A percentile compares a stretch with the other conserved stretches of the same genome.
Conservation (phyloP, 441 rosid genomes). For the Mallotus repandus region DNA sequence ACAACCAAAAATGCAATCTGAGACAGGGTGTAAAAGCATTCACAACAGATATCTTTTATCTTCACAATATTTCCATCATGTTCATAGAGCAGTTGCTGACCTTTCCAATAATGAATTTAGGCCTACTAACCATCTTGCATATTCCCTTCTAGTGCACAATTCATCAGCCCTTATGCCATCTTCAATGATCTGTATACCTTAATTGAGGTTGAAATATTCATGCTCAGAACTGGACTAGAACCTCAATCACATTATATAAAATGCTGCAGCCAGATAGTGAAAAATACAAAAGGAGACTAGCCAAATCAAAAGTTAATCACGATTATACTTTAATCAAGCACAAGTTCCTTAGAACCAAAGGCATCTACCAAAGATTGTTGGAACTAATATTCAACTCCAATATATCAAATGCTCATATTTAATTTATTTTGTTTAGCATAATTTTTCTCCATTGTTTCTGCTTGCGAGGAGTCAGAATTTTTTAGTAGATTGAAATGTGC, state of each 20-base stretch:
- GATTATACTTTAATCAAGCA: neutral
- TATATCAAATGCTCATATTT: neutral
- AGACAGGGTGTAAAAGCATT: slow-evolving; percentile 20
- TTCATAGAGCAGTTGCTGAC: slow-evolving; percentile 34
- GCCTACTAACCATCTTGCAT: slow-evolving; percentile 80
- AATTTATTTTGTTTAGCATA: neutral
- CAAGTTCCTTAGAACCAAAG: neutral
- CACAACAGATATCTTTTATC: slow-evolving; percentile 2
- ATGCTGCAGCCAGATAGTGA: neutral
- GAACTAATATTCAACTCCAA: neutral
- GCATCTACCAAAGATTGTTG: neutral
- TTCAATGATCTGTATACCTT: slow-evolving; percentile 73
- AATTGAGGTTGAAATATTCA: slow-evolving; percentile 35
- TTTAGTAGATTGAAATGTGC: neutral
- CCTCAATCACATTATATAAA: slow-evolving; percentile 17
- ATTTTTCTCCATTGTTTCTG: neutral
- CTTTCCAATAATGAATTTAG: slow-evolving; percentile 70
- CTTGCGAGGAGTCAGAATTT: neutral
- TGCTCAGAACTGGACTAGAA: slow-evolving; percentile 46
- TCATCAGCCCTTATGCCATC: slow-evolving; percentile 58
- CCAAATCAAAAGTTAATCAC: slow-evolving; percentile 2
- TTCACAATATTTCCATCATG: slow-evolving; percentile 10
- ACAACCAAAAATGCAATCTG: slow-evolving; percentile 18
- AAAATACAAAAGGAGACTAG: neutral
- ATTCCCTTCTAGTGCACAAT: slow-evolving; percentile 85